phyloP scores from a whole-genome alignment of 495 filamentous ascomycete species.

The Aspergillus homomorphus region DNA sequence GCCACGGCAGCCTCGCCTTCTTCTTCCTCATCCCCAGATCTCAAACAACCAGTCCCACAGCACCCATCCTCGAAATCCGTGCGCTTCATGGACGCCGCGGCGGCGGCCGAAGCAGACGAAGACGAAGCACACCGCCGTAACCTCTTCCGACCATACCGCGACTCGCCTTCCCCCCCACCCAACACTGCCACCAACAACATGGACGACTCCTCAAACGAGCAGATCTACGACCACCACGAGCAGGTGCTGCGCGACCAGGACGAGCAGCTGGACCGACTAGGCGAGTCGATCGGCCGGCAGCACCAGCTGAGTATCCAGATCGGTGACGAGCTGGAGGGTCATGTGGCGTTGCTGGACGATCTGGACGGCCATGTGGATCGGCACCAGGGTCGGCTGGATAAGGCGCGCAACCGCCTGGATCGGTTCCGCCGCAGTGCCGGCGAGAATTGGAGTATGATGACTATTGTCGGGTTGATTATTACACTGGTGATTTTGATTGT shows the following conservation, averaged over 20 bases:
- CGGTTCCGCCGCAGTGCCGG: constrained; percentile 67
- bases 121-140: constrained; percentile 52
- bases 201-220: constrained; percentile 58
- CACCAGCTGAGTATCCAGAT: constrained; percentile 93
- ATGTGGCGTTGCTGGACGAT: constrained; percentile 84
- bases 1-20: constrained; percentile 55
- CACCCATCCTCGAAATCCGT: constrained; percentile 69
- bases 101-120: constrained; percentile 47
- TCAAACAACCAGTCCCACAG: constrained; percentile 48
- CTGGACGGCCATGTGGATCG: constrained; percentile 79
- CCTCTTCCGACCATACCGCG: constrained; percentile 65
- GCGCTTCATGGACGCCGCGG: constrained; percentile 76
- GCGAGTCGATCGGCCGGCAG: constrained; percentile 84
- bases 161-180: constrained; percentile 54
- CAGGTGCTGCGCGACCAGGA: constrained; percentile 83
- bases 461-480: constrained; percentile 73
- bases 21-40: constrained; percentile 51
- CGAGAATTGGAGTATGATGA: constrained; percentile 76
- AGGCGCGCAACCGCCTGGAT: constrained; percentile 67
- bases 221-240: constrained; percentile 81
- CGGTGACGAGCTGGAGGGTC: constrained; percentile 89
- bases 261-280: constrained; percentile 83
- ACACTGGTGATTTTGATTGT: constrained; percentile 74
- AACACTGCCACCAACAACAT: constrained; percentile 63
- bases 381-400: constrained; percentile 69